Base-by-base conservation (phyloP, 225 moss, liverwort and hornwort genomes). In the Straminergon stramineum region DNA sequence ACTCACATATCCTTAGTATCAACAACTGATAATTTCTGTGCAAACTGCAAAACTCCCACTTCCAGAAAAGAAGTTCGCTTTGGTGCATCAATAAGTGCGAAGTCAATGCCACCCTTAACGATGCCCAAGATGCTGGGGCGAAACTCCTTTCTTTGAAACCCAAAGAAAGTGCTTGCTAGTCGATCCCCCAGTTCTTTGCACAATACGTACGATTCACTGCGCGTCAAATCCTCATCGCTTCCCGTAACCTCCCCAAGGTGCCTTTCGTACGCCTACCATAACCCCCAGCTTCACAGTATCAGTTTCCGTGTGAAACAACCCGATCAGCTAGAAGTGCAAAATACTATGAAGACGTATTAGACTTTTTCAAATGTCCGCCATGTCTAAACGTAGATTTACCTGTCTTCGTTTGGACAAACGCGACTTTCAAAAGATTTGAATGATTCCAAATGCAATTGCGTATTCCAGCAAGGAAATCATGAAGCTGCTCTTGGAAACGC, bases 151-250 rank as follows among this genome's bases (percentile, higher is more conserved):
- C 97, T 94, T 71, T 96, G 97, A 91, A 97, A 94, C 68, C 98
- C 97, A 69, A 97, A 90, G 89, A 97, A 95, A 28, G 97, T 96
- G 87, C 94, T 96, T 67, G 96, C 94, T 34, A 99, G 90, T 84
- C 97, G 95, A 90, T 92, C 95, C 41, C 96, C 97, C 84, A 99
- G 95, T 79, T 97, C 97, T 93, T 97, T 97, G 92, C 97, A 99
- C 62, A 91, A 94, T 80, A 84, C 80, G 90, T 90, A 97, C 32
- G 99, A 95, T 52, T 93, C 92, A 93, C 92, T 95, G 77, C 86
- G 92, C 52, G 94, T 87, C 87, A 85, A 88, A 93, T 97, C 97
- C 90, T 94, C 96, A 81, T 96, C 94, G 84, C 95, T 95, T 63
- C 90, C 96, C 71, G 83, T 86, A 43, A 96, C 95, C 88, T 95